phyloP scores from a whole-genome alignment of 495 filamentous ascomycete species.

The Endocarpon pusillum region DNA sequence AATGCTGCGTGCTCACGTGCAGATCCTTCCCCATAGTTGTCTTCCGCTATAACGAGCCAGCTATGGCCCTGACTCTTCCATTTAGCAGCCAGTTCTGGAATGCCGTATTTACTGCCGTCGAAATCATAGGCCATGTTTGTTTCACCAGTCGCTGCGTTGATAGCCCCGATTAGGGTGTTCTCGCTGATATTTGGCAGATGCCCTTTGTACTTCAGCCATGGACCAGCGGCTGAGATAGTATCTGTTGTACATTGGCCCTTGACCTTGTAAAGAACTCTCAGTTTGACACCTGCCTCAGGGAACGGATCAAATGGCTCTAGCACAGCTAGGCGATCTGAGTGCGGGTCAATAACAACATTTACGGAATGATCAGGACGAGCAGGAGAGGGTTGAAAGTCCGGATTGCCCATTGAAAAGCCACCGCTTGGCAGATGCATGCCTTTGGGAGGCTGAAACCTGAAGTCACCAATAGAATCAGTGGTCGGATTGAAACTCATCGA shows the following conservation, averaged over 20 bases:
- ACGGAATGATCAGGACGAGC: constrained; percentile 48
- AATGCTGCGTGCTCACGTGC: constrained; percentile 94
- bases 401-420: constrained; percentile 69
- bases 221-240: constrained; percentile 91
- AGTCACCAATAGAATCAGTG: constrained; percentile 72
- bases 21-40: constrained; percentile 94
- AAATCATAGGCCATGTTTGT: constrained; percentile 82
- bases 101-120: constrained; percentile 41
- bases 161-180: constrained; percentile 89
- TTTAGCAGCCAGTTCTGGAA: constrained; percentile 68
- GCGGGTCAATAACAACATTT: constrained; percentile 59
- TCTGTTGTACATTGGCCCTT: constrained; percentile 96
- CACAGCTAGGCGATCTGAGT: constrained; percentile 71
- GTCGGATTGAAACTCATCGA: constrained; percentile 92
- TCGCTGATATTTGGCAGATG: constrained; percentile 92
- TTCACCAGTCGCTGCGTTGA: constrained; percentile 80
- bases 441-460: constrained; percentile 70
- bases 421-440: constrained; percentile 59
- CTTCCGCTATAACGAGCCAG: constrained; percentile 92
- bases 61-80: constrained; percentile 56
- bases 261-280: constrained; percentile 82
- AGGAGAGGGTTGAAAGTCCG: constrained; percentile 52
- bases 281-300: constrained; percentile 55
- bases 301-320: constrained; percentile 86
- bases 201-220: constrained; percentile 98